Percentiles rank a stretch among this genome's conserved stretches.
These are phyloP conservation scores for Penicillium atrosanguineum DNA, from an alignment of 495 filamentous ascomycete species.

Conservation along the genomic window DNA sequence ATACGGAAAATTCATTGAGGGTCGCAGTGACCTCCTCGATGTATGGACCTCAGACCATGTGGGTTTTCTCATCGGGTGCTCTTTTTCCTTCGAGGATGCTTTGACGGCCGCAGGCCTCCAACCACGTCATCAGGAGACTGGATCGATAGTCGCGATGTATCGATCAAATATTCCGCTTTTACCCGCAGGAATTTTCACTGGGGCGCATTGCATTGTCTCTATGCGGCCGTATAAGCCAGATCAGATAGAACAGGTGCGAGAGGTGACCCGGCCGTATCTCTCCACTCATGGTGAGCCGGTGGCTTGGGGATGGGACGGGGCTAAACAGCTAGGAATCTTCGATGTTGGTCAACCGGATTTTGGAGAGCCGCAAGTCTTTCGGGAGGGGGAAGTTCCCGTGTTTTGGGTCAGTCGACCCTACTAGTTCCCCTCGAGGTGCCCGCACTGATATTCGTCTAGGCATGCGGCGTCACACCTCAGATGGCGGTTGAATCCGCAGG, in stretches of 20 bases:
- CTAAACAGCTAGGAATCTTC: constrained; percentile 41
- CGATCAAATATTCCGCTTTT: constrained; percentile 45
- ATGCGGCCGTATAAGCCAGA: constrained; percentile 50
- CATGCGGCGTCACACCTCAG: constrained; percentile 59
- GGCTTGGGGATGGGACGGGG: constrained; percentile 57
- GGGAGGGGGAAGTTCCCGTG: constrained; percentile 47
- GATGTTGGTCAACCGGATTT: constrained; percentile 46
- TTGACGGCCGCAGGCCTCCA: constrained; percentile 41
- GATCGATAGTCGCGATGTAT: constrained; percentile 53
- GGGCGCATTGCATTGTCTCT: constrained; percentile 47
- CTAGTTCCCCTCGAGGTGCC: not conserved
- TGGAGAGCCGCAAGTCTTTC: constrained; percentile 36
- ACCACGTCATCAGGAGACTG: constrained; percentile 40
- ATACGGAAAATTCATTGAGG: constrained; percentile 27
- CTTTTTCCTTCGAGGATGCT: constrained; percentile 54
- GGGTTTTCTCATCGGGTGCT: constrained; percentile 58
- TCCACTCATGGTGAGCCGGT: constrained; percentile 58
- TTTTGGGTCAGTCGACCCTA: constrained; percentile 41
- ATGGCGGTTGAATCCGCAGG: constrained; percentile 50
- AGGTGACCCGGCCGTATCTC: constrained; percentile 44
- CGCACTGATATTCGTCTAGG: constrained; percentile 23
- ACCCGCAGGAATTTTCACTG: constrained; percentile 52
- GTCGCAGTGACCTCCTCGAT: constrained; percentile 33
- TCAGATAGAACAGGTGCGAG: constrained; percentile 47
- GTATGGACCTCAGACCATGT: constrained; percentile 52